Conservation (phyloP, 1,284 basidiomycete species). For the Rhodotorula sp. region DNA sequence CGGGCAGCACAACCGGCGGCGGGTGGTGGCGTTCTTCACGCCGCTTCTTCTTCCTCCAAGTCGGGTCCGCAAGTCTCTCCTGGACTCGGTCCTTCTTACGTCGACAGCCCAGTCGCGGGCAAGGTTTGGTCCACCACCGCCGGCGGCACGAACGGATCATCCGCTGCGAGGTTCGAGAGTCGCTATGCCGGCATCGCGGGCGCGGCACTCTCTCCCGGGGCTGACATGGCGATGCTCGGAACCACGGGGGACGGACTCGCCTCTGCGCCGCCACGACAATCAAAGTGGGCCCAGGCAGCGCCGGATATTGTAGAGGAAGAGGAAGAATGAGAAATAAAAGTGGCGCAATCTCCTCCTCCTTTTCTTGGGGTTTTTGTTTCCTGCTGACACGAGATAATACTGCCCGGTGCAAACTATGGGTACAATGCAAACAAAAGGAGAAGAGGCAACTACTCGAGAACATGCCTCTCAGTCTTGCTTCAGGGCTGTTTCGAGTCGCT, state of each 20-base stretch:
- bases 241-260: no score
- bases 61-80: neutral
- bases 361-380: no score
- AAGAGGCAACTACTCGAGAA: neutral
- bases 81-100: neutral
- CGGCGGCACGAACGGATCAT: neutral
- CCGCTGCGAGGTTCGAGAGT: neutral
- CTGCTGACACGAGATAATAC: no score
- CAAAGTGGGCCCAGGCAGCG: constrained; percentile 1
- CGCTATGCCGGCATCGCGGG: constrained; percentile 1
- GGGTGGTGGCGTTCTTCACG: no score
- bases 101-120: constrained; percentile 5
- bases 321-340: neutral
- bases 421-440: neutral
- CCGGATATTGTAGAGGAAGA: constrained; percentile 4
- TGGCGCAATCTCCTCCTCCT: neutral
- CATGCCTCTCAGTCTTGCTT: constrained; percentile 12
- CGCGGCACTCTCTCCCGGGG: neutral
- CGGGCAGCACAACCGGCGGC: no score
- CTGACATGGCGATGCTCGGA: neutral
- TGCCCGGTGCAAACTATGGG: neutral
- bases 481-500: neutral
- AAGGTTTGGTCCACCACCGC: neutral
- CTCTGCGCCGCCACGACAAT: neutral
- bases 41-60: no score